These are phyloP conservation scores for Salix dunnii DNA, from an alignment of 345 rosid species.

Conservation along the genomic window DNA sequence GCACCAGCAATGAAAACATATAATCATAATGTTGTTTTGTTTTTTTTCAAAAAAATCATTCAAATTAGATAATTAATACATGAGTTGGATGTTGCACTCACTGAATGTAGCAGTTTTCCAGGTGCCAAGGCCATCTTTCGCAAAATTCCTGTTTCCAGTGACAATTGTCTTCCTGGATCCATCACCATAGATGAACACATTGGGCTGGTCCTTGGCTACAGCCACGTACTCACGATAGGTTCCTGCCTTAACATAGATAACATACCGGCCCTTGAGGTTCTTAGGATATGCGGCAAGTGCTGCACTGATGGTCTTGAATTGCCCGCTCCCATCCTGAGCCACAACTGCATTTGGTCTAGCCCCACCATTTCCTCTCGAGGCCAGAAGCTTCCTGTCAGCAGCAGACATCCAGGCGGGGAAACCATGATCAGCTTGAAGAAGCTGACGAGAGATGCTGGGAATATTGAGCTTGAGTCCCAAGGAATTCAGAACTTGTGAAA, in stretches of 20 bases:
- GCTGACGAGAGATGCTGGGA: neutral
- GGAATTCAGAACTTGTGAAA: constrained; percentile 3
- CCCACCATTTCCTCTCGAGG: neutral
- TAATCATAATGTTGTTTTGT: neutral
- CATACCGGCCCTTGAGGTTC: constrained; percentile 8
- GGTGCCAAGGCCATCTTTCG: constrained; percentile 12
- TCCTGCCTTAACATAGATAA: constrained; percentile 25
- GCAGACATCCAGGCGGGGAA: constrained; percentile 28
- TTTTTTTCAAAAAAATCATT: neutral
- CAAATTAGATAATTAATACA: neutral
- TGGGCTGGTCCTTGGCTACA: constrained; percentile 7
- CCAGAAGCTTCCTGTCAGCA: constrained; percentile 18
- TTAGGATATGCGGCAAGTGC: constrained; percentile 17
- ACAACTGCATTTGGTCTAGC: constrained; percentile 21
- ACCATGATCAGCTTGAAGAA: constrained; percentile 11
- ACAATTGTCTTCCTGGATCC: constrained; percentile 20
- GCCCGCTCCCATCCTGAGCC: constrained; percentile 26
- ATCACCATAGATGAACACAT: constrained; percentile 24
- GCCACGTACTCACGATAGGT: constrained; percentile 13
- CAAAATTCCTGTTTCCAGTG: constrained; percentile 22
- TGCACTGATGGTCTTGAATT: constrained; percentile 21
- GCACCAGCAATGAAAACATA: neutral
- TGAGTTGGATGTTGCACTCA: neutral
- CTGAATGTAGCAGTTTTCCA: constrained; percentile 31
- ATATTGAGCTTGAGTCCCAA: constrained; percentile 11